Evolutionary conservation across 78 protist species (phyloP), one percentile per base, ranked within the genome.

Genomic region (Cavenderia fasciculata): DNA sequence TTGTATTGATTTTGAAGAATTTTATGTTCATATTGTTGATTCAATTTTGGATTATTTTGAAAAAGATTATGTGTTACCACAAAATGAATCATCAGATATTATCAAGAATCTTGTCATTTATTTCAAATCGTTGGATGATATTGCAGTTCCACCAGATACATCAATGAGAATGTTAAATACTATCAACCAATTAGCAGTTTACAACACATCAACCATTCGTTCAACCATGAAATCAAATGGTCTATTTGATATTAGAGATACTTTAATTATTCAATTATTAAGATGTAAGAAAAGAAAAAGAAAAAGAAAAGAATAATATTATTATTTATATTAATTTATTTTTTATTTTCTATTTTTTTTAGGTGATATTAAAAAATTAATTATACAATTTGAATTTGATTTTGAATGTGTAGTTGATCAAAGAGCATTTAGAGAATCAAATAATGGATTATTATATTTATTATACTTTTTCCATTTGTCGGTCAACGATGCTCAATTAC

Each of bases 391-490:
- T 10, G 38, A 40, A 19, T 82, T 82, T 57, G 90, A 82, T 82
- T 82, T 82, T 18, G 90, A 82, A 57, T 82, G 78, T 57, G 90
- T 82, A 11, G 90, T 63, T 4, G 90, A 82, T 54, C 90, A 82
- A 43, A 82, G 68, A 46, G 90, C 90, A 8, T 82, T 82, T 36
- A 68, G 90, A 44, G 90, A 82, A 4, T 19, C 52, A 10, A 52
- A 59, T 12, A 52, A 70, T 66, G 90, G 90, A 31, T 8, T 82
- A 10, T 44, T 82, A 44, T 82, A 82, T n/a, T 59, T 82, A 7
- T 43, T 82, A 41, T 61, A 68, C 12, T 61, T 68, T 29, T 82
- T 82, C 78, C 70, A 68, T 43, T 38, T 52, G 21, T 82, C 71
- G 12, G 33, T 46, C 6, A 49, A 57, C 12, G 51, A 76, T 19